Evolutionary conservation across 306 rosid genomes (phyloP).

Genomic region (Cicer bijugum): DNA sequence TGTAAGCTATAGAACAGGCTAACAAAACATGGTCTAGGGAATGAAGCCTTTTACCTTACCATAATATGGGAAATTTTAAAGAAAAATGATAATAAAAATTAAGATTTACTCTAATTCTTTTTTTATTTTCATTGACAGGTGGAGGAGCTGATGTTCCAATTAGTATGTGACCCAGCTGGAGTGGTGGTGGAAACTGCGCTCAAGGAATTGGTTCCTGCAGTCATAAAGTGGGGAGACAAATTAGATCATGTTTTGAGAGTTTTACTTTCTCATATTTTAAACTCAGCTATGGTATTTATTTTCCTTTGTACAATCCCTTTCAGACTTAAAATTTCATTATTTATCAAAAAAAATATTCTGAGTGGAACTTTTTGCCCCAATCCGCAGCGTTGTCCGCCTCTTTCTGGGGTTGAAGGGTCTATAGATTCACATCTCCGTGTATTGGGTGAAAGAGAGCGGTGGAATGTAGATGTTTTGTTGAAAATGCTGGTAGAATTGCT

Average conservation of each 20-base stretch:
- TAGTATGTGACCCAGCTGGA: slow-evolving; percentile 93
- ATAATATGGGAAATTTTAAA: slow-evolving; percentile 52
- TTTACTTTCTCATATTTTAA: slow-evolving; percentile 69
- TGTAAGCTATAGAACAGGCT: slow-evolving; percentile 96
- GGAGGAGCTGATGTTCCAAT: slow-evolving; percentile 96
- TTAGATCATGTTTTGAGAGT: slow-evolving; percentile 75
- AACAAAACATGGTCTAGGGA: slow-evolving; percentile 85
- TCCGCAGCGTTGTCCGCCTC: slow-evolving; percentile 88
- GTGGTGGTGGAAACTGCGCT: slow-evolving; percentile 89
- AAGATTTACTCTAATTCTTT: slow-evolving; percentile 49
- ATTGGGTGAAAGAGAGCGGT: slow-evolving; percentile 93
- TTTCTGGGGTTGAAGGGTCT: slow-evolving; percentile 98
- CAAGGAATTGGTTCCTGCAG: slow-evolving; percentile 86
- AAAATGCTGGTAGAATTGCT: slow-evolving; percentile 78
- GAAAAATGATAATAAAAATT: slow-evolving; percentile 39
- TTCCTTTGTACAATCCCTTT: slow-evolving; percentile 36
- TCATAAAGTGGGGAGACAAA: slow-evolving; percentile 87
- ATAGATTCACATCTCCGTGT: slow-evolving; percentile 87
- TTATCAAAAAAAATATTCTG: slow-evolving; percentile 28
- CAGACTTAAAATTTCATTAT: slow-evolving; percentile 25
- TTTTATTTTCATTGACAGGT: slow-evolving; percentile 66
- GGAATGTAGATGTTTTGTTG: slow-evolving; percentile 87
- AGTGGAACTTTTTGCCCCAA: slow-evolving; percentile 33
- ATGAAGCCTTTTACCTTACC: slow-evolving; percentile 67
- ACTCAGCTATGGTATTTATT: slow-evolving; percentile 74